phyloP scores from a whole-genome alignment of 768 basidiomycete genomes.

The Steccherinum ochraceum region DNA sequence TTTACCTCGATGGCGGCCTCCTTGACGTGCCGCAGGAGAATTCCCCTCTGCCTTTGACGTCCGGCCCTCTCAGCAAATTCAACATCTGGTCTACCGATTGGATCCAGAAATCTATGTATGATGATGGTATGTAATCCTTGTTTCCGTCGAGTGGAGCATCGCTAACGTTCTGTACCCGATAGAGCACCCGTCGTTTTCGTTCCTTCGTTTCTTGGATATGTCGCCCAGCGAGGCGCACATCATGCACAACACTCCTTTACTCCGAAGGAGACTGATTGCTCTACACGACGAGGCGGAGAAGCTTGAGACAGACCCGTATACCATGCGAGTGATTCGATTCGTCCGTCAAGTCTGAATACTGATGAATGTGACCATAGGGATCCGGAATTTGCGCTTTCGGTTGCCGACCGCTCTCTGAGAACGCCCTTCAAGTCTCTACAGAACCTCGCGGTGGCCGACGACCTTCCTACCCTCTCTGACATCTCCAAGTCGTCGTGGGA shows the following conservation, averaged over 20 bases:
- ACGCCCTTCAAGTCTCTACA: constrained; percentile 27
- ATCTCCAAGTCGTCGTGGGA: constrained; percentile 62
- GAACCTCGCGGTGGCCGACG: constrained; percentile 24
- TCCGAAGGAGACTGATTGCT: constrained; percentile 48
- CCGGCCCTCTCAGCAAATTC: constrained; percentile 52
- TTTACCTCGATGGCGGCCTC: constrained; percentile 76
- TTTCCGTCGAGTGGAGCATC: constrained; percentile 7
- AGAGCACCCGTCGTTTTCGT: constrained; percentile 70
- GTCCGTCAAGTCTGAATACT: constrained; percentile 27
- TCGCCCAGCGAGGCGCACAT: constrained; percentile 60
- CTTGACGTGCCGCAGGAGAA: constrained; percentile 55
- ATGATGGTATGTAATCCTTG: constrained; percentile 43
- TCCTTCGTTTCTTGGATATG: constrained; percentile 63
- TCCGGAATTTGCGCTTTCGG: constrained; percentile 40
- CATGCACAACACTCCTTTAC: constrained; percentile 53
- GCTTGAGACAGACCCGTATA: constrained; percentile 33
- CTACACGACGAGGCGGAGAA: constrained; percentile 37
- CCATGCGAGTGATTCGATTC: too few species aligned
- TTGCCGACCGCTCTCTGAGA: constrained; percentile 26
- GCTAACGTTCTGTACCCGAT: constrained; percentile 7
- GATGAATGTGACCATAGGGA: constrained; percentile 35
- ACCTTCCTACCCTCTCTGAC: constrained; percentile 47
- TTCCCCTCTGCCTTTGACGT: constrained; percentile 42
- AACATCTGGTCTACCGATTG: constrained; percentile 89
- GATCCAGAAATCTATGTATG: constrained; percentile 63